phyloP scores from a whole-genome alignment of 306 rosid genomes.

The Quercus mongolica region DNA sequence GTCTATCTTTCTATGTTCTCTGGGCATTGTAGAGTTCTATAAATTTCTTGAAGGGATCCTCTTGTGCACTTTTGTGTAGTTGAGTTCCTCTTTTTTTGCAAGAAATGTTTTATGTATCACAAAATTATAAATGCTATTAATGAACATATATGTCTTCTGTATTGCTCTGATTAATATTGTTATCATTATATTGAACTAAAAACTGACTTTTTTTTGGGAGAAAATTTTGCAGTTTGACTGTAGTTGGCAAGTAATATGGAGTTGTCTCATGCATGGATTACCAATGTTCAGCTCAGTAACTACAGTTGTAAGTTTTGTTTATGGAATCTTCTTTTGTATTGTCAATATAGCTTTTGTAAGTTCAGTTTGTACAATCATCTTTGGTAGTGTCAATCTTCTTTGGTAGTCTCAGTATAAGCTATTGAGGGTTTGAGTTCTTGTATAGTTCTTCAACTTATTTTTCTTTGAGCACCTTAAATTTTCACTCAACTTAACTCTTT shows the following conservation, averaged over 20 bases:
- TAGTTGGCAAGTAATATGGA: constrained; percentile 82
- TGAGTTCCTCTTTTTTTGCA: neutral
- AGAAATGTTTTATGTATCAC: neutral
- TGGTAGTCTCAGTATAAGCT: neutral
- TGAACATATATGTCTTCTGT: neutral
- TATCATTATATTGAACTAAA: neutral
- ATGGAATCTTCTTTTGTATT: neutral
- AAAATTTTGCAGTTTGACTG: constrained; percentile 51
- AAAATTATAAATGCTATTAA: neutral
- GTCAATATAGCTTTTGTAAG: too few species aligned
- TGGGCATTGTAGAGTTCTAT: neutral
- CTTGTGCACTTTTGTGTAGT: neutral
- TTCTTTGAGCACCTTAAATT: too few species aligned
- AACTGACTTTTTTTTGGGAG: constrained; percentile 19
- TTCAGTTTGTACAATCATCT: neutral
- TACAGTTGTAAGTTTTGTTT: constrained; percentile 62
- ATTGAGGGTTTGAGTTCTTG: neutral
- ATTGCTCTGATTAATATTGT: neutral
- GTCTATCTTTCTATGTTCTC: neutral
- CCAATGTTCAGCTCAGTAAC: constrained; percentile 71
- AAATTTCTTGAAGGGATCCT: neutral
- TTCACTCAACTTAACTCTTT: too few species aligned
- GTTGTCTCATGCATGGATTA: constrained; percentile 67
- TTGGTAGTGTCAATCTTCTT: neutral
- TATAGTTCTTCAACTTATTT: too few species aligned